Base-by-base conservation (phyloP, 2,329 filamentous ascomycete species). In the Xylariaceae sp. region DNA sequence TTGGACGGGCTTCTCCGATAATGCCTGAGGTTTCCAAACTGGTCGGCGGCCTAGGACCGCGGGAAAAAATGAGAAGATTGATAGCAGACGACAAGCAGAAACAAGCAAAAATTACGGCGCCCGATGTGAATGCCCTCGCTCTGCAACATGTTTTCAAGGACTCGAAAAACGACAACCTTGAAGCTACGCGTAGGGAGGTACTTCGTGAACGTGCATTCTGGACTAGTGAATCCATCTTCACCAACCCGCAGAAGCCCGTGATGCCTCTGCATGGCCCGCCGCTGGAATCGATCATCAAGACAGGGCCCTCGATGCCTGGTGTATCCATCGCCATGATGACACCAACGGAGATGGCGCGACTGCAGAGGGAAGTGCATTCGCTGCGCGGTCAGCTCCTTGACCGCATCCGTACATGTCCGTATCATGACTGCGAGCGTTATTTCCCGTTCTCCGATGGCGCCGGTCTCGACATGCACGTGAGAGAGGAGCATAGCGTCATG, bases 241-340 rank as follows among this genome's bases (percentile, higher is more conserved):
- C 57, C 10, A 64, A 64, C 45, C 60, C 63, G 11, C 46, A 57
- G 12, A 62, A 66, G 44, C 68, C 68, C 2, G 58, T 57, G 10
- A 61, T 73, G 35, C 68, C 71, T 1, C 59, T 68, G 44, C 61
- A 69, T 32, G 69, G 62, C 5, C 64, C 64, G 19, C 61, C 59
- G 31, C 35, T 64, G 1, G 73, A 77, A 50, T 55, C 56, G 2
- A 54, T 76, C 15, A 60, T 75, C 41, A 61, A 61, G 11, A 69
- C 63, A 0, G 60, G 64, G 1, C 55, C 57, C 15, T 62, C 60
- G 30, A 56, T 71, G 22, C 72, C 73, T 1, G 64, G 66, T 41
- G 57, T 72, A 14, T 66, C 65, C 14, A 64, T 67, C 19, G 67
- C 62, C 1, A 60, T 74, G 14, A 57, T 74, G 47, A 77, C 74